Evolutionary conservation across 805 yeast genomes (phyloP).

Genomic region (Pichia ethanolica): DNA sequence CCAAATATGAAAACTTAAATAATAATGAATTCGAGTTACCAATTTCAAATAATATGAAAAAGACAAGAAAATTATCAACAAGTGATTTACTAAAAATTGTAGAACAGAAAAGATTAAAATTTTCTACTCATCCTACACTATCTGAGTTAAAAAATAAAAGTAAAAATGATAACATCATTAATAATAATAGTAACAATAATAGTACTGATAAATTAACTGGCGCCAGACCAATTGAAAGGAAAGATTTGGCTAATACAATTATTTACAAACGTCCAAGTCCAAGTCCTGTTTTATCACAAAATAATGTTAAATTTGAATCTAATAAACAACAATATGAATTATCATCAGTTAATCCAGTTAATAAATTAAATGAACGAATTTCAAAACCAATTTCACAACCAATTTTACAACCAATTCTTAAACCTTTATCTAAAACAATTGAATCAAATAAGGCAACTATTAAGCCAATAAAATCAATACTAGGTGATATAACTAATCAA

Average conservation of each 20-base stretch:
- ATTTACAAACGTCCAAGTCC: slow-evolving; percentile 11
- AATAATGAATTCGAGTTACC: background rate
- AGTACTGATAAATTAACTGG: background rate
- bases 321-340: too few species aligned
- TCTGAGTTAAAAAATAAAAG: slow-evolving; percentile 3
- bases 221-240: slow-evolving; percentile 12
- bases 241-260: slow-evolving; percentile 7
- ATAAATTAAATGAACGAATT: background rate
- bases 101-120: slow-evolving; percentile 4
- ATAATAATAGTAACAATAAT: too few species aligned
- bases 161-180: background rate
- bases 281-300: background rate
- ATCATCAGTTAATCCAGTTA: too few species aligned
- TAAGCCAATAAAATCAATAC: too few species aligned
- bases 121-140: slow-evolving; percentile 8
- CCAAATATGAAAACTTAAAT: too few species aligned
- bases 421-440: too few species aligned
- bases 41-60: background rate
- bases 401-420: too few species aligned
- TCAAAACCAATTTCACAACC: too few species aligned
- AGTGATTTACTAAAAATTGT: slow-evolving; percentile 4
- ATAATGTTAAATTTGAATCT: too few species aligned
- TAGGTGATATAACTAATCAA: too few species aligned
- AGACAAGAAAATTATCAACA: slow-evolving; percentile 1
- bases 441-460: too few species aligned